Percentiles rank a stretch among this genome's conserved stretches.
Conservation (phyloP, 306 rosid species). For the Quercus bicolor region DNA sequence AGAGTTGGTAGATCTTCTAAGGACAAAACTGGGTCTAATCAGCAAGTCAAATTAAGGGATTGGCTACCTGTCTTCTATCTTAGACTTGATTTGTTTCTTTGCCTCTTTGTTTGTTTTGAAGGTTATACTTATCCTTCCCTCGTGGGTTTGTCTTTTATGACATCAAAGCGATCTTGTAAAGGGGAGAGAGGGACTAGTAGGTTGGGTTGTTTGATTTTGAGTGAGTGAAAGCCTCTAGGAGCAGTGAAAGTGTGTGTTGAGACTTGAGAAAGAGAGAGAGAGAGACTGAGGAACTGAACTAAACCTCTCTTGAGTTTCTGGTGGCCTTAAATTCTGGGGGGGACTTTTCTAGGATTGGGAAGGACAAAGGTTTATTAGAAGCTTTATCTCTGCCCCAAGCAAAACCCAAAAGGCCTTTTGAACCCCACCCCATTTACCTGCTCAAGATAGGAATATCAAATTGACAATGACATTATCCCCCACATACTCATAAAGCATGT, state of each 20-base stretch:
- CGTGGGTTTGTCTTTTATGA: slow-evolving; percentile 54
- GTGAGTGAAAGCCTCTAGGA: slow-evolving; percentile 23
- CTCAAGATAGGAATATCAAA: background rate
- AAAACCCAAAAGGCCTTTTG: background rate
- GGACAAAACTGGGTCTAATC: slow-evolving; percentile 25
- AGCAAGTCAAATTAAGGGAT: slow-evolving; percentile 23
- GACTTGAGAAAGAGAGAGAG: background rate
- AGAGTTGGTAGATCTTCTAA: slow-evolving; percentile 30
- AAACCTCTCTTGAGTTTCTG: background rate
- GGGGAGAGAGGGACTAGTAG: background rate
- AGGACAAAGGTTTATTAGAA: background rate
- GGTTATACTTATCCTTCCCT: slow-evolving; percentile 10
- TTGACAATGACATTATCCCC: background rate
- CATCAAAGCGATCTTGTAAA: slow-evolving; percentile 11
- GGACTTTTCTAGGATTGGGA: slow-evolving; percentile 14
- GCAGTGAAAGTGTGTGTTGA: no score
- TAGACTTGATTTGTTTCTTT: background rate
- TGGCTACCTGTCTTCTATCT: background rate
- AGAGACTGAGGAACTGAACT: background rate
- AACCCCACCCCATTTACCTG: slow-evolving; percentile 1
- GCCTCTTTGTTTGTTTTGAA: slow-evolving; percentile 21
- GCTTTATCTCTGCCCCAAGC: slow-evolving; percentile 15
- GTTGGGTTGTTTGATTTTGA: slow-evolving; percentile 14
- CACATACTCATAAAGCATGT: background rate
- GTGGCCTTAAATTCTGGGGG: slow-evolving; percentile 36